A percentile compares a stretch with the other conserved stretches of the same genome.
phyloP scores from a whole-genome alignment of 148 eudicot genomes.

The Selenicereus undatus region DNA sequence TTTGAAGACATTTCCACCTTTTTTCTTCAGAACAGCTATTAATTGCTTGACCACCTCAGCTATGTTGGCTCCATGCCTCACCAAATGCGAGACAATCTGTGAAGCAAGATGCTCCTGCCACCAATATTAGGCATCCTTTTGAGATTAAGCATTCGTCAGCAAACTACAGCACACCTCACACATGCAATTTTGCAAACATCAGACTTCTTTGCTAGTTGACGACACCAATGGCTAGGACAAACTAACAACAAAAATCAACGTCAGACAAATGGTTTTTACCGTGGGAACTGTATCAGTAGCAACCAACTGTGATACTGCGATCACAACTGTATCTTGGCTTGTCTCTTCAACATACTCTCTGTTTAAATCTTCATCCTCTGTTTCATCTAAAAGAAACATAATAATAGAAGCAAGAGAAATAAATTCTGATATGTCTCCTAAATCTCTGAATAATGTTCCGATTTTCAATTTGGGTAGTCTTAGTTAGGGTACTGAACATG shows the following conservation, averaged over 20 bases:
- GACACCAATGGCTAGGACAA: not conserved
- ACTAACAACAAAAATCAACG: not conserved
- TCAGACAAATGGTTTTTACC: constrained; percentile 35
- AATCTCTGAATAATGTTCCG: not conserved
- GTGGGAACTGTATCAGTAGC: constrained; percentile 61
- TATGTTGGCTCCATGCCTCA: constrained; percentile 70
- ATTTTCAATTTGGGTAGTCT: not conserved
- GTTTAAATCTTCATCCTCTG: constrained; percentile 68
- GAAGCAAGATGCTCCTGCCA: constrained; percentile 82
- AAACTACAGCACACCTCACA: constrained; percentile 6
- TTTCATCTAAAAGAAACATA: constrained; percentile 45
- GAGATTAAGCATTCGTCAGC: not conserved
- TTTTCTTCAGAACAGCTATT: constrained; percentile 67
- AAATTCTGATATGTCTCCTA: not conserved
- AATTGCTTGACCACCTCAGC: constrained; percentile 81
- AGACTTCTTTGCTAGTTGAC: not conserved
- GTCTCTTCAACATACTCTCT: constrained; percentile 92
- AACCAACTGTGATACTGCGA: constrained; percentile 75
- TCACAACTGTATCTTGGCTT: constrained; percentile 69
- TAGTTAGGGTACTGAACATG: not conserved
- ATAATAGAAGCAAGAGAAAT: not conserved
- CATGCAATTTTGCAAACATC: not conserved
- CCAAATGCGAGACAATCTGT: constrained; percentile 75
- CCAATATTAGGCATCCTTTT: constrained; percentile 13
- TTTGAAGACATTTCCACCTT: constrained; percentile 45